Conservation (phyloP, 768 basidiomycete genomes). For the Boletus rubroflammeus region DNA sequence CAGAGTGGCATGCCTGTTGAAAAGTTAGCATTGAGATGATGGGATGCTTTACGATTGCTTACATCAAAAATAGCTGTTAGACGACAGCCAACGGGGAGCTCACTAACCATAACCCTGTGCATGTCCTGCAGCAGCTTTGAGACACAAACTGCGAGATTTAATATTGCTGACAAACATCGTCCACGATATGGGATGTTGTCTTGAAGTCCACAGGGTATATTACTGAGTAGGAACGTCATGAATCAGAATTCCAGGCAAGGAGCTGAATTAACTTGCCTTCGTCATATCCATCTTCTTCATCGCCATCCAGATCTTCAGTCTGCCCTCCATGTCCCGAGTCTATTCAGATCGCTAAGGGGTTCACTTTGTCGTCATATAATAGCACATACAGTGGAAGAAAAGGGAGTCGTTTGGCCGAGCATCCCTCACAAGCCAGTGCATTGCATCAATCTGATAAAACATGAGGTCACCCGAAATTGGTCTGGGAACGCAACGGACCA, state of each 20-base stretch:
- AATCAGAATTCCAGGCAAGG: neutral
- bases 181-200: slow-evolving; percentile 71
- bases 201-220: slow-evolving; percentile 84
- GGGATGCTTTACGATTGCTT: slow-evolving; percentile 25
- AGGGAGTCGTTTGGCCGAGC: slow-evolving; percentile 81
- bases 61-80: slow-evolving; percentile 82
- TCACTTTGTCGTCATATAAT: neutral
- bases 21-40: neutral
- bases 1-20: slow-evolving; percentile 81
- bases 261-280: slow-evolving; percentile 47
- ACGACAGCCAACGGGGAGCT: slow-evolving; percentile 83
- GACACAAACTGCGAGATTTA: neutral
- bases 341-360: slow-evolving; percentile 19
- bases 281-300: slow-evolving; percentile 81
- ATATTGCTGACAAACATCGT: slow-evolving; percentile 62
- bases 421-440: slow-evolving; percentile 87
- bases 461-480: neutral
- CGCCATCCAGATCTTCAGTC: slow-evolving; percentile 76
- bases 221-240: slow-evolving; percentile 37
- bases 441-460: slow-evolving; percentile 56
- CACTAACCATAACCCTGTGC: slow-evolving; percentile 76
- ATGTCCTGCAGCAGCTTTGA: slow-evolving; percentile 44
- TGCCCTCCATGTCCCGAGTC: slow-evolving; percentile 96
- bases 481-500: slow-evolving; percentile 42
- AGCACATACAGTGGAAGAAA: slow-evolving; percentile 78